phyloP scores from a whole-genome alignment of 176 grass and related monocot genomes.

The Panicum miliaceum region DNA sequence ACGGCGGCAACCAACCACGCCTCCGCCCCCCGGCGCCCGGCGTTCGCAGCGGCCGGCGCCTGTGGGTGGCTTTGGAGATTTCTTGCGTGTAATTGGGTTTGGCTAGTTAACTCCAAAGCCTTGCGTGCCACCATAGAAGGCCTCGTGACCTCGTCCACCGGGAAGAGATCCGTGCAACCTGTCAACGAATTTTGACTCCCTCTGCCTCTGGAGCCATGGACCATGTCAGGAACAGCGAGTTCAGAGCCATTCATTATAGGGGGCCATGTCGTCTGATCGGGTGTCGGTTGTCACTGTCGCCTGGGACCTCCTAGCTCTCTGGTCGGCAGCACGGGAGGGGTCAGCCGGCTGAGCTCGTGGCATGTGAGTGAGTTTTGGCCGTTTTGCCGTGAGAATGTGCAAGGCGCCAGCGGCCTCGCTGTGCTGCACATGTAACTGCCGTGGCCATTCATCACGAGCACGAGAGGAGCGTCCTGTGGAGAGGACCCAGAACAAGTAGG shows the following conservation, averaged over 20 bases:
- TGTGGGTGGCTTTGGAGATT: background rate
- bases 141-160: too few relatives aligned
- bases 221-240: conserved; percentile 26
- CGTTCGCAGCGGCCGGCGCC: background rate
- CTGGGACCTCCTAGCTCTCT: background rate
- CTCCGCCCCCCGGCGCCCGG: background rate
- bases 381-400: conserved; percentile 1
- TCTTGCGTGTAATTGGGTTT: background rate
- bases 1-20: background rate
- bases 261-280: background rate
- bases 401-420: conserved; percentile 24
- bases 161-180: background rate
- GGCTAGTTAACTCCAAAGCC: too few relatives aligned
- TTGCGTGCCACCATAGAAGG: too few relatives aligned
- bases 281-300: background rate
- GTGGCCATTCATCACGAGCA: conserved; percentile 9
- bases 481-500: background rate
- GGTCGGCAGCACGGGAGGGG: background rate
- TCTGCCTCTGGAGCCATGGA: background rate
- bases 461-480: background rate
- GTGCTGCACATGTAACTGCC: conserved; percentile 26
- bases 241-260: conserved; percentile 1
- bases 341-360: background rate
- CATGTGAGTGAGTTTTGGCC: conserved; percentile 38
- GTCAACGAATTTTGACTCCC: conserved; percentile 17